Evolutionary conservation across 768 basidiomycete species (phyloP), one percentile per base, ranked within the genome.

Genomic region (Termitomyces sp.): DNA sequence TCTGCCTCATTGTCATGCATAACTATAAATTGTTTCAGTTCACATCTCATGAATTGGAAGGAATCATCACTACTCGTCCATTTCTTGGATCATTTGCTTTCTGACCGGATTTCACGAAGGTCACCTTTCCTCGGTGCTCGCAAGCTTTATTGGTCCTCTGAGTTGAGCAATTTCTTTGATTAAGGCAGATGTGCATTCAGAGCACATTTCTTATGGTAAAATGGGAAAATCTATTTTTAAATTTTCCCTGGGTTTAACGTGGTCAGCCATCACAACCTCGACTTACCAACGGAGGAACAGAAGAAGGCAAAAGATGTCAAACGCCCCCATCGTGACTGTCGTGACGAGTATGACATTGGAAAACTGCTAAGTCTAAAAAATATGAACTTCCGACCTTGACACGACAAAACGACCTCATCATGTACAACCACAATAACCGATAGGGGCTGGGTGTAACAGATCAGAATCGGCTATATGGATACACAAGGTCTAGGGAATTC

Each of bases 11-110:
- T 29, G 60, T 60, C 59, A 36, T 55, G 59, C 59, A 59, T 54
- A 63, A 63, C 54, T 60, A 61, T 62, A 61, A 60, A 62, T 46
- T 57, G 62, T 62, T 57, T 50, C 52, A 50, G 50, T 60, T 60
- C 51, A 53, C 45, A 42, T 54, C 37, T 44, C 37, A 48, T 34
- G 16, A 31, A 45, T 33, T 29, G 22, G 28, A 48, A 47, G 36
- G 26, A 51, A 39, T 51, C 10, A 18, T 41, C n/a, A n/a, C 7
- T 18, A 16, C 16, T 18, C 51, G n/a, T 8, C 36, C 48, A 20
- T 33, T 33, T 2, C 16, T 28, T 47, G 5, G 45, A 28, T 36
- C 15, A 18, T 26, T 26, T 28, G n/a, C 2, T 26, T n/a, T 51
- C 7, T 16, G 16, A 24, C 31, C 5, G 31, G 6, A 34, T 49